Evolutionary conservation across 495 filamentous ascomycete species (phyloP).

Genomic region (Tuber melanosporum): DNA sequence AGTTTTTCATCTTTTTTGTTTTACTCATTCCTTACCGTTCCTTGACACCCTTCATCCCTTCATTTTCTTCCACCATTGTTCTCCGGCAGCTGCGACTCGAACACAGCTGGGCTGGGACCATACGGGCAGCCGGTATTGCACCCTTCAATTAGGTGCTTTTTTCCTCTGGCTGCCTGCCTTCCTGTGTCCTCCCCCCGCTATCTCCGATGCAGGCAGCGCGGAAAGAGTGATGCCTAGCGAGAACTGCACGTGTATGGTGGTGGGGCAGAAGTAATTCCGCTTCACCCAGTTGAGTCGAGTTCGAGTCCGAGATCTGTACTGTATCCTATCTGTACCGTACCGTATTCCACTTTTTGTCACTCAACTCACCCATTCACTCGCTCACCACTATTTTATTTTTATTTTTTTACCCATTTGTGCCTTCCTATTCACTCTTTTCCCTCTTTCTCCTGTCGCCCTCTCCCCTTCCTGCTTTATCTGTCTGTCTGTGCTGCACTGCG

Average conservation of each 20-base stretch:
- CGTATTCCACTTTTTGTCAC: conserved; percentile 4
- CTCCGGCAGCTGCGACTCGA: not conserved
- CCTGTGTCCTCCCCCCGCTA: conserved; percentile 22
- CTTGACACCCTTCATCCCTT: conserved; percentile 4
- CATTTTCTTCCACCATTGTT: not conserved
- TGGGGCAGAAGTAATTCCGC: conserved; percentile 36
- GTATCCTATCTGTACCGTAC: conserved; percentile 5
- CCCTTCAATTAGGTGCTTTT: conserved; percentile 35
- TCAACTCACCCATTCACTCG: not conserved
- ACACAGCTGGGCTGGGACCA: not conserved
- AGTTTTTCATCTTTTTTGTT: conserved; percentile 20
- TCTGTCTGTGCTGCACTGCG: not conserved
- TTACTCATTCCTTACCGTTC: conserved; percentile 20
- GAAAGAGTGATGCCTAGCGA: conserved; percentile 41
- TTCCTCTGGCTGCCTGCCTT: conserved; percentile 29
- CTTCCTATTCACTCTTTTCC: not conserved
- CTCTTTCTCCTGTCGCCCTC: not conserved
- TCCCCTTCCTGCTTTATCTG: not conserved
- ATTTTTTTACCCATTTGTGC: not conserved
- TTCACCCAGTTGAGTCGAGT: conserved; percentile 1
- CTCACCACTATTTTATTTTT: not conserved
- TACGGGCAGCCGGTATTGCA: conserved; percentile 3
- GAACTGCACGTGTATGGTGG: conserved; percentile 39
- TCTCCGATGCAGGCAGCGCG: conserved; percentile 38
- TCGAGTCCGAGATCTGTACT: conserved; percentile 3